Conservation (phyloP, 352 stramenopile species). For the Phytophthora podocarpi region DNA sequence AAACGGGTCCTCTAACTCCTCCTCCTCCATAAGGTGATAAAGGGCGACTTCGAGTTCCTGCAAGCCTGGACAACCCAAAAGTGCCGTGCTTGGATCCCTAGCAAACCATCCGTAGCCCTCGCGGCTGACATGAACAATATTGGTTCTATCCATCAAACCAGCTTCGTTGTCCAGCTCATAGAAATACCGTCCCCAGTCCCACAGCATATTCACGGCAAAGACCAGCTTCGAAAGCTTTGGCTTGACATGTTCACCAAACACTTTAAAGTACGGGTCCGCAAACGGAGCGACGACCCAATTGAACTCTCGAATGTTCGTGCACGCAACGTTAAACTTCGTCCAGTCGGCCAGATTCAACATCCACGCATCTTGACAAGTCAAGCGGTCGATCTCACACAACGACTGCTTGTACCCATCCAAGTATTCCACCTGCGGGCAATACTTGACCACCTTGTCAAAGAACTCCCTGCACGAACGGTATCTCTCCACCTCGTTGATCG, state of each 20-base stretch:
- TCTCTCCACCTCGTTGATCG: slow-evolving; percentile 15
- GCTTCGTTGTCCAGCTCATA: neutral
- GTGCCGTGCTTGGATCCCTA: slow-evolving; percentile 23
- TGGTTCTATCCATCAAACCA: neutral
- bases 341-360: slow-evolving; percentile 25
- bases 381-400: slow-evolving; percentile 32
- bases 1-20: slow-evolving; percentile 29
- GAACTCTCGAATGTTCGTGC: slow-evolving; percentile 36
- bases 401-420: slow-evolving; percentile 40
- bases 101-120: slow-evolving; percentile 21
- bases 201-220: slow-evolving; percentile 47
- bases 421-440: slow-evolving; percentile 33
- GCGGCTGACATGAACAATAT: neutral
- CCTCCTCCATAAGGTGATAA: slow-evolving; percentile 36
- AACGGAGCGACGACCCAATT: slow-evolving; percentile 42
- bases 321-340: slow-evolving; percentile 33
- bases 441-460: slow-evolving; percentile 33
- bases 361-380: slow-evolving; percentile 38
- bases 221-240: slow-evolving; percentile 27
- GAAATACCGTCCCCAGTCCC: slow-evolving; percentile 44
- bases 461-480: slow-evolving; percentile 24
- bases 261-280: slow-evolving; percentile 39
- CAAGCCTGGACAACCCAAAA: slow-evolving; percentile 37
- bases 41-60: slow-evolving; percentile 34
- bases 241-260: slow-evolving; percentile 40